A percentile compares a stretch with the other conserved stretches of the same genome.
Conservation (phyloP, 352 stramenopile genomes). For the Thraustochytrium sp. region DNA sequence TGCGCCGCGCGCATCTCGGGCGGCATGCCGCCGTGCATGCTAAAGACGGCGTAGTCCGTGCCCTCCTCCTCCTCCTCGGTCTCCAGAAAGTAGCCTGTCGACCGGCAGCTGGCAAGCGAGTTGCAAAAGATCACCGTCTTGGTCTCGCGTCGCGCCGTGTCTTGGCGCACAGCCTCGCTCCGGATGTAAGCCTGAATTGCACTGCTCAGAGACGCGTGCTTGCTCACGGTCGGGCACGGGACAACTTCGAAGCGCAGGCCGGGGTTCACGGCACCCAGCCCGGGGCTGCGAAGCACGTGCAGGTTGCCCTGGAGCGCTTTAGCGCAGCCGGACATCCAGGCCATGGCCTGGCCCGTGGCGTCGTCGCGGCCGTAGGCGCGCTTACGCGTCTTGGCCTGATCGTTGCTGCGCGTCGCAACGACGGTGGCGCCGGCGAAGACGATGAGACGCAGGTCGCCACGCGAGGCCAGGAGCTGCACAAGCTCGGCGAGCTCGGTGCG, state of each 20-base stretch:
- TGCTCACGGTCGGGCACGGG: neutral
- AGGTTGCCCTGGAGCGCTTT: neutral
- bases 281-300: neutral
- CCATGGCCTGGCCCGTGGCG: neutral
- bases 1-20: slow-evolving; percentile 1
- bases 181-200: neutral
- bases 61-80: neutral
- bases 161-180: neutral
- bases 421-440: slow-evolving; percentile 21
- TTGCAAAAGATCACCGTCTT: slow-evolving; percentile 43
- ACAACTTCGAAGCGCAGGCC: neutral
- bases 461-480: neutral
- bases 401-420: neutral
- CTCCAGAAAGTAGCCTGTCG: slow-evolving; percentile 21
- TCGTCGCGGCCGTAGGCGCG: slow-evolving; percentile 1
- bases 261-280: neutral
- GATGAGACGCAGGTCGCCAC: neutral
- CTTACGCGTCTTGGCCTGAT: neutral
- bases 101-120: slow-evolving; percentile 16
- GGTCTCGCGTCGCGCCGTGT: neutral
- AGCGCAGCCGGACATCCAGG: neutral
- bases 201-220: neutral
- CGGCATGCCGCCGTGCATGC: slow-evolving; percentile 16
- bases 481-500: neutral
- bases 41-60: slow-evolving; percentile 20